These are phyloP conservation scores for Pleurotus citrinopileatus DNA, from an alignment of 768 basidiomycete species.

Conservation along the genomic window DNA sequence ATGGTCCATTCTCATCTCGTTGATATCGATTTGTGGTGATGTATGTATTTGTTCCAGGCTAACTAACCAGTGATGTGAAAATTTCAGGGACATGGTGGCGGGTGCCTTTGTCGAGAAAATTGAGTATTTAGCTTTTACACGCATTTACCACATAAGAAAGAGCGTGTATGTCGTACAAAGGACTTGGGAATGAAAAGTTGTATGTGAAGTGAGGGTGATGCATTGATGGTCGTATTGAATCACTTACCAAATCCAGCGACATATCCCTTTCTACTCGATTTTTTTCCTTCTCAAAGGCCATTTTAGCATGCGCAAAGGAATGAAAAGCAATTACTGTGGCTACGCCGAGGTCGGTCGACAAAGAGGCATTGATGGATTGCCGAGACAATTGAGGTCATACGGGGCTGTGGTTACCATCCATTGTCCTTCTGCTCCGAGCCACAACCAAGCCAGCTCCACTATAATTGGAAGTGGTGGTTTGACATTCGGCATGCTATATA, in stretches of 20 bases:
- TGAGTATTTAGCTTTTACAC: not conserved
- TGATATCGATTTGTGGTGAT: no score
- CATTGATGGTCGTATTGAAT: no score
- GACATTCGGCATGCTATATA: constrained; percentile 6
- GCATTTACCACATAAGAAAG: not conserved
- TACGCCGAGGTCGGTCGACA: not conserved
- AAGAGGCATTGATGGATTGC: constrained; percentile 1
- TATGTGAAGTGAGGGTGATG: no score
- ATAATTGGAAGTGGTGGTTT: constrained; percentile 6
- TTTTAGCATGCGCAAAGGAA: no score
- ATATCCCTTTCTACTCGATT: not conserved
- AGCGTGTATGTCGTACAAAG: not conserved
- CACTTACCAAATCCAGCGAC: constrained; percentile 2
- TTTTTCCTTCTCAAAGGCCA: not conserved
- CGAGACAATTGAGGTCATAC: constrained; percentile 3
- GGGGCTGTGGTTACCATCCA: not conserved
- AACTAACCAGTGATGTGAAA: not conserved
- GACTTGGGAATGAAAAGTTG: not conserved
- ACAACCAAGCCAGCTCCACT: not conserved
- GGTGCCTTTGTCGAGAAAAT: not conserved
- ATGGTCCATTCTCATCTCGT: not conserved
- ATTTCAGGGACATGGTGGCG: not conserved
- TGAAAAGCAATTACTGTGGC: no score
- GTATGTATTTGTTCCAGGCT: no score
- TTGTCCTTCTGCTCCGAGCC: constrained; percentile 4